These are phyloP conservation scores for Xylariomycetidae sp. DNA, from an alignment of 2,329 filamentous ascomycete genomes.

Conservation along the genomic window DNA sequence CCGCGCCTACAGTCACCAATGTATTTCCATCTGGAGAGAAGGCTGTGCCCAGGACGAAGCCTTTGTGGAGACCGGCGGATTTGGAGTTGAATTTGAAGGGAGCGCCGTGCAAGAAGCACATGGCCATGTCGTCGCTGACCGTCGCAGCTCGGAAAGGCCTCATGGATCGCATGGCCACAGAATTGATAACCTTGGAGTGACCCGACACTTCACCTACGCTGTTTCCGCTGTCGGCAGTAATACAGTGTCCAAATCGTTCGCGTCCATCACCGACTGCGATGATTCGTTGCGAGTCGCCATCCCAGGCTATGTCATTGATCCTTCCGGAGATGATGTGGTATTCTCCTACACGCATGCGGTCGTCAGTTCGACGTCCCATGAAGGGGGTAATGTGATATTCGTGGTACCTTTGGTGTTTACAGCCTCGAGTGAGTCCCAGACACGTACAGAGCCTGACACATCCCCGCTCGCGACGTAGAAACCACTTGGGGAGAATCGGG, in stretches of 20 bases:
- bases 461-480: constrained; percentile 96
- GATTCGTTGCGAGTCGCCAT: constrained; percentile 91
- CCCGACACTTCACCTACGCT: constrained; percentile 91
- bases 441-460: constrained; percentile 73
- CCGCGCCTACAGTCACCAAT: constrained; percentile 87
- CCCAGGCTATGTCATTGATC: constrained; percentile 96
- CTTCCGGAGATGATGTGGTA: constrained; percentile 91
- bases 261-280: constrained; percentile 95
- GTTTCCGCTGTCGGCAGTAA: constrained; percentile 94
- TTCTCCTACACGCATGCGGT: constrained; percentile 54
- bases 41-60: constrained; percentile 81
- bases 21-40: constrained; percentile 84
- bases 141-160: constrained; percentile 88
- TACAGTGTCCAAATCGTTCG: constrained; percentile 88
- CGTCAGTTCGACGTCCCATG: constrained; percentile 8
- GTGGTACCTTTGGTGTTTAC: constrained; percentile 67
- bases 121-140: constrained; percentile 80
- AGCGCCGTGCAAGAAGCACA: constrained; percentile 89
- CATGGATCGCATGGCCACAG: constrained; percentile 83
- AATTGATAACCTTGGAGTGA: constrained; percentile 86
- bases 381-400: neutral
- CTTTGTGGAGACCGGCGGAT: constrained; percentile 71
- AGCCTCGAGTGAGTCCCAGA: constrained; percentile 90
- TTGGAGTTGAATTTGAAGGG: constrained; percentile 97
- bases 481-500: constrained; percentile 87